Base-by-base conservation (phyloP, 2,329 filamentous ascomycete genomes). In the Domatiomyces globalis region DNA sequence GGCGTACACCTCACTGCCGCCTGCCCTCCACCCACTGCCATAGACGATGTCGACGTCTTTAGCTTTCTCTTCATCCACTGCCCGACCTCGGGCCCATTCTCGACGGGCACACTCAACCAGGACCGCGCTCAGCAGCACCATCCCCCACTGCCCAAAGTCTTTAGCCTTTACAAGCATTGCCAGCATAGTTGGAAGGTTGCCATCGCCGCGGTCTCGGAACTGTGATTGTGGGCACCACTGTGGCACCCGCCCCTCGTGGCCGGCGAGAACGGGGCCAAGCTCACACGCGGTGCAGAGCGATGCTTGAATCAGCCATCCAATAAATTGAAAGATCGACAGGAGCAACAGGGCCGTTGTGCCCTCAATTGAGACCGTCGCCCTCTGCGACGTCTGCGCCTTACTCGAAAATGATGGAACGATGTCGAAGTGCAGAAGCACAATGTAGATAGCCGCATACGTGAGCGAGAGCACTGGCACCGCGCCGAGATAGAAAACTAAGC, bases 161-260 rank as follows among this genome's bases (percentile, higher is more conserved):
- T 58, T 58, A 42, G 54, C 56, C 7, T 51, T 49, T 4, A 52
- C 19, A 67, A 74, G 60, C 73, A 73, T 55, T 78, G 80, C 17
- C 68, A 76, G 48, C 75, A 71, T 20, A 78, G 83, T 12, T 68
- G 65, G 8, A 63, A 71, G 49, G 17, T 20, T 44, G 12, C 49
- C 49, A 8, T 48, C 36, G 29, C 54, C 54, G 15, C 48, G 48
- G 46, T 58, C 54, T 36, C 48, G 51, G 46, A 58, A 58, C 8
- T 50, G 53, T 4, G 55, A 58, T 33, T 58, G 56, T 4, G 54
- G 54, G 42, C 56, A 58, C 56, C 56, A 58, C 22, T 25, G 19
- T 2, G 56, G 54, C 6, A 58, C 56, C 2, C 19, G 50, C 19
- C 56, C 56, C 45, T 58, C 47, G 20, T 47, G 49, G 19, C 56